phyloP scores from a whole-genome alignment of 768 basidiomycete species.

The Russula olivacea region DNA sequence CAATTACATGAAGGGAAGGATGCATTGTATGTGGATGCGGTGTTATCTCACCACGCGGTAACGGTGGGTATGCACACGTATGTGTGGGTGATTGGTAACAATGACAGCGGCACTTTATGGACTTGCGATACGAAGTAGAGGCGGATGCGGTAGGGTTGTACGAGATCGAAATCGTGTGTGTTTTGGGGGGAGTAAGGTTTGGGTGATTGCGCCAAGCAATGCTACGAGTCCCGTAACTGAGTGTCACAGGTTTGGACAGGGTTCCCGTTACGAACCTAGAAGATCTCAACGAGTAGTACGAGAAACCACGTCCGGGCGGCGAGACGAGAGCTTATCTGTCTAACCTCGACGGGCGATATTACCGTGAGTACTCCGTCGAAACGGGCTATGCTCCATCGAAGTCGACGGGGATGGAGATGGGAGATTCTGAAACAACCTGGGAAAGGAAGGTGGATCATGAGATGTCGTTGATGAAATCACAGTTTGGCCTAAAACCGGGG shows the following conservation, averaged over 20 bases:
- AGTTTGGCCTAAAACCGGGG: conserved; percentile 4
- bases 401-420: conserved; percentile 4
- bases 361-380: conserved; percentile 17
- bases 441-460: conserved; percentile 15
- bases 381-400: background rate
- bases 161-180: background rate
- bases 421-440: conserved; percentile 18
- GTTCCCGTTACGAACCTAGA: background rate
- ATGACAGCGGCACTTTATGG: background rate
- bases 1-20: background rate
- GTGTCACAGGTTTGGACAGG: background rate
- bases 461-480: conserved; percentile 11
- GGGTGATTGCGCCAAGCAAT: conserved; percentile 4
- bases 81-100: background rate
- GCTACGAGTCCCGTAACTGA: background rate
- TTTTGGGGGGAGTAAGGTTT: conserved; percentile 7
- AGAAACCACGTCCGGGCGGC: conserved; percentile 3
- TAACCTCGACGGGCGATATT: conserved; percentile 15
- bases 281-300: background rate
- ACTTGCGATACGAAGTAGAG: conserved; percentile 5
- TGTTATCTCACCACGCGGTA: background rate
- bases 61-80: background rate
- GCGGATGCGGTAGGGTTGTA: background rate
- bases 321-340: background rate
- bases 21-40: background rate